Evolutionary conservation across 768 basidiomycete species (phyloP).

Genomic region (Lactarius akahatsu): DNA sequence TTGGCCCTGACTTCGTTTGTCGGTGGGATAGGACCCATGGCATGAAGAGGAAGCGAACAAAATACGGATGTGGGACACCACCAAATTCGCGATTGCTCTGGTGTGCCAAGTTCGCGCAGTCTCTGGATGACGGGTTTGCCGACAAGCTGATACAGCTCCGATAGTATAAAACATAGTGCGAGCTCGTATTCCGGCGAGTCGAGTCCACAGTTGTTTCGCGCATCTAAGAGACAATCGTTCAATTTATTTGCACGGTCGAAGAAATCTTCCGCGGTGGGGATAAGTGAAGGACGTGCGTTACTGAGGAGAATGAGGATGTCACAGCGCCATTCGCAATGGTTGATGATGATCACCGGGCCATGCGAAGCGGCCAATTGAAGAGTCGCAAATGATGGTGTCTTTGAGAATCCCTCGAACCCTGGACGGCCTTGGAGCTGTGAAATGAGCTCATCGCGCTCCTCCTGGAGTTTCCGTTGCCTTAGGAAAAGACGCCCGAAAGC

Average conservation of each 20-base stretch:
- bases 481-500: neutral
- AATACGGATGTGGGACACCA: neutral
- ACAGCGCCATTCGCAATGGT: neutral
- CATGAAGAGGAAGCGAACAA: slow-evolving; percentile 18
- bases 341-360: neutral
- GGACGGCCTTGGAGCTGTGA: neutral
- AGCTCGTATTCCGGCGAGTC: neutral
- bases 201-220: neutral
- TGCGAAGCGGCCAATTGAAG: neutral
- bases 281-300: neutral
- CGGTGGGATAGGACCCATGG: slow-evolving; percentile 5
- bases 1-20: neutral
- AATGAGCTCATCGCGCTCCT: neutral
- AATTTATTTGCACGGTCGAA: neutral
- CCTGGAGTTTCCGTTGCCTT: neutral
- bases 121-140: neutral
- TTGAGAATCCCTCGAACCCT: neutral
- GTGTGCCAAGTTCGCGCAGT: neutral
- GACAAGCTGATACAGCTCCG: neutral
- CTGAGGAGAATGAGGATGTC: neutral
- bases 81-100: neutral
- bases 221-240: neutral
- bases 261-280: neutral
- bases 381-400: neutral
- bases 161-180: neutral